Percentiles rank a stretch among this genome's conserved stretches.
Evolutionary conservation across 176 grass and related monocot genomes (phyloP).

Genomic region (Bothriochloa decipiens): DNA sequence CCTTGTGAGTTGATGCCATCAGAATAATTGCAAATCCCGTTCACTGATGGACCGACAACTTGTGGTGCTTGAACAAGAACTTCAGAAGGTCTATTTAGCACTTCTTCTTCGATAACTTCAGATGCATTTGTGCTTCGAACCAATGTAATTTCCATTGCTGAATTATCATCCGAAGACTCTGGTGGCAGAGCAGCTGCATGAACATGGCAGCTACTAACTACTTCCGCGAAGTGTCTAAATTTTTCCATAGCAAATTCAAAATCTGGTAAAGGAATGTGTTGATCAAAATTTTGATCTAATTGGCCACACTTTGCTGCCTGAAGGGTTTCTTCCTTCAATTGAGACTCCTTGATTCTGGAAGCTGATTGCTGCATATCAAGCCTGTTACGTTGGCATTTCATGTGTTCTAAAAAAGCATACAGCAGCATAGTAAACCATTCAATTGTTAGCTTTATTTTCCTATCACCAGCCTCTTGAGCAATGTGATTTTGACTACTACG

Average conservation of each 20-base stretch:
- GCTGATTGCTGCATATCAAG: constrained; percentile 61
- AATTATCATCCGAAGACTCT: constrained; percentile 30
- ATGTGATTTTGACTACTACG: constrained; percentile 27
- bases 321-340: constrained; percentile 61
- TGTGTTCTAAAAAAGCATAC: constrained; percentile 61
- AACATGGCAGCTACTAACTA: constrained; percentile 33
- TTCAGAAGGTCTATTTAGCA: constrained; percentile 24
- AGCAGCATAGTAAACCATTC: constrained; percentile 61
- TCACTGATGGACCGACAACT: constrained; percentile 32
- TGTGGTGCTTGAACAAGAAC: constrained; percentile 42
- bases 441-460: constrained; percentile 51
- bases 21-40: constrained; percentile 28
- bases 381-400: constrained; percentile 56
- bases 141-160: constrained; percentile 47
- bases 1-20: constrained; percentile 30
- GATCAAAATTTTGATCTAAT: constrained; percentile 69
- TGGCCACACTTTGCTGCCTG: constrained; percentile 66
- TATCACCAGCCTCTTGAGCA: constrained; percentile 37
- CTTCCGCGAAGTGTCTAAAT: constrained; percentile 48
- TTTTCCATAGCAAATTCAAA: constrained; percentile 69
- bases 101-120: constrained; percentile 39
- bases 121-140: constrained; percentile 39
- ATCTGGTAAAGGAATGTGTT: constrained; percentile 63
- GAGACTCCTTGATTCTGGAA: constrained; percentile 55
- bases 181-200: constrained; percentile 23